Base-by-base conservation (phyloP, 169 alveolate genomes). In the Plasmodium berghei region DNA sequence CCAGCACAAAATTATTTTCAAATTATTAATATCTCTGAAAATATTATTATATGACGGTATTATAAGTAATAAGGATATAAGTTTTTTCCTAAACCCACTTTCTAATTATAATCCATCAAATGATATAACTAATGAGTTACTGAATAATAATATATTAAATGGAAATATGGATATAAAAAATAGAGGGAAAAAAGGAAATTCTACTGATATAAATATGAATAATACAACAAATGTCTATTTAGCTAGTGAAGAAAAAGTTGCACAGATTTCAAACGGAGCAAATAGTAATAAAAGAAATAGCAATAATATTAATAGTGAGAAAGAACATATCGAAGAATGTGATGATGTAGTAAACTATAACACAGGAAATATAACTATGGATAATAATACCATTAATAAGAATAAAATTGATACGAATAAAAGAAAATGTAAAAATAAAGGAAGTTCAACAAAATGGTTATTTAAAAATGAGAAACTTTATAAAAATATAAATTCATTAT, bases 1-100 rank as follows among this genome's bases (percentile, higher is more conserved):
- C 93, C 96, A 97, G 63, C 99, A 98, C 90, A 98, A 98, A 95
- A 96, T 96, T 73, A 96, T 98, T 52, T 98, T 97, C 93, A 96
- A 97, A 85, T 93, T 97, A 72, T 95, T 97, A 97, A 95, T 97
- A 89, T 94, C 98, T 67, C 91, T 97, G 92, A 98, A 97, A 92
- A 96, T 98, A 64, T 87, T 96, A 85, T 94, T 96, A 56, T 96
- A 96, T 89, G 98, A 97, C 48, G 97, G 96, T 42, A 95, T 94
- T 77, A 90, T 96, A 66, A 94, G 95, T 42, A 91, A 94, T 14
- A 96, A 93, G 40, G 99, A 98, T 92, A 97, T 97, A 16, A 90
- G 96, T 49, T 63, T 97, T 86, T 96, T 98, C 94, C 94, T 98
- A 28, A 97, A 95, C 54, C 91, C 91, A 9, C 73, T 71, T 42